A percentile compares a stretch with the other conserved stretches of the same genome.
Conservation (phyloP, 192 early-diverging fungal genomes). For the Pilobolus umbonatus region DNA sequence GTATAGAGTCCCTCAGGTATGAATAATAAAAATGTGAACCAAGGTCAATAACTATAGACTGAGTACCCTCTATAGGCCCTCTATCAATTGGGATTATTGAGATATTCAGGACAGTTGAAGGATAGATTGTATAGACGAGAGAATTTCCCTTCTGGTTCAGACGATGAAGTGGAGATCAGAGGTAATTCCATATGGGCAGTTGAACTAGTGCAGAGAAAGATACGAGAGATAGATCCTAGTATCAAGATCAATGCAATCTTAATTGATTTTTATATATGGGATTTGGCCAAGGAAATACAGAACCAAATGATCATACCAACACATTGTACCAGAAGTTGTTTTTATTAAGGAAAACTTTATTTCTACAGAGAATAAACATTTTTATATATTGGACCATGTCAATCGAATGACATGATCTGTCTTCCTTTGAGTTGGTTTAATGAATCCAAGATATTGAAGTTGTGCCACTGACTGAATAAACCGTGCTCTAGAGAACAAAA, state of each 20-base stretch:
- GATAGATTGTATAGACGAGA: conserved; percentile 36
- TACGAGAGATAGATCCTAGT: neutral
- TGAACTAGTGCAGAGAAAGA: conserved; percentile 42
- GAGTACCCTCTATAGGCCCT: conserved; percentile 42
- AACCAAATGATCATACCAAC: conserved; percentile 54
- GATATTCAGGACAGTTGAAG: conserved; percentile 58
- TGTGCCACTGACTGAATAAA: conserved; percentile 84
- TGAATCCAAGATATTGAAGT: conserved; percentile 85
- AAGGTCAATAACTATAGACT: neutral
- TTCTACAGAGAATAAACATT: neutral
- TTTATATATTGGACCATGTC: conserved; percentile 63
- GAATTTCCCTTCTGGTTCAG: conserved; percentile 53
- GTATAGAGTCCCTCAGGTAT: conserved; percentile 33
- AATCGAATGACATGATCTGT: conserved; percentile 89
- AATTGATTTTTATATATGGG: conserved; percentile 89
- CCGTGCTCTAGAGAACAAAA: conserved; percentile 53
- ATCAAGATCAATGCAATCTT: conserved; percentile 67
- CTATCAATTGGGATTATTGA: conserved; percentile 61
- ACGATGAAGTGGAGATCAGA: conserved; percentile 75
- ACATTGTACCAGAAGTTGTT: conserved; percentile 51
- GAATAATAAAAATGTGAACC: neutral
- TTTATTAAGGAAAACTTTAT: conserved; percentile 1
- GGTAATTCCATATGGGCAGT: conserved; percentile 79
- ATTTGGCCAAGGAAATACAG: conserved; percentile 68
- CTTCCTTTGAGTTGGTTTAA: conserved; percentile 84